Evolutionary conservation across 2,329 filamentous ascomycete species (phyloP).

Genomic region (Sclerotinia borealis): DNA sequence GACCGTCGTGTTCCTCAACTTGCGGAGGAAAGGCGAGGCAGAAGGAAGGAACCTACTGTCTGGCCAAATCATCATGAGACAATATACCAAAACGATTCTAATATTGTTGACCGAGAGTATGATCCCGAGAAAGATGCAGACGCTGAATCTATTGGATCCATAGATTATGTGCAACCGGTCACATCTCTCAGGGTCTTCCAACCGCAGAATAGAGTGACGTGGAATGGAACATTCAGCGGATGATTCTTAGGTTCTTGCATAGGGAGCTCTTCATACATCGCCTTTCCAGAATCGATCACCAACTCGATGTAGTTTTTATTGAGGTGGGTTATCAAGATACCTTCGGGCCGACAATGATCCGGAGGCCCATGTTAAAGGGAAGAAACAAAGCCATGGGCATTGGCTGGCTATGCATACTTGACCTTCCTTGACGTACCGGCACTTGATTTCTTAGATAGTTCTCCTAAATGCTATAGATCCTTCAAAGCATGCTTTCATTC

Average conservation of each 20-base stretch:
- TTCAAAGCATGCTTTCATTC: background rate
- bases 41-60: background rate
- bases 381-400: too few species aligned
- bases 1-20: background rate
- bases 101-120: slow-evolving; percentile 1
- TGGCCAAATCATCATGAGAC: background rate
- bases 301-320: background rate
- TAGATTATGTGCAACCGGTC: background rate
- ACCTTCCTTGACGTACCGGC: background rate
- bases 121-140: slow-evolving; percentile 2
- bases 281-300: background rate
- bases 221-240: background rate
- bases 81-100: background rate
- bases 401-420: background rate
- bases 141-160: background rate
- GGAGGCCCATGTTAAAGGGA: background rate
- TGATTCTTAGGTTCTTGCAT: background rate
- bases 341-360: slow-evolving; percentile 1
- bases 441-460: background rate
- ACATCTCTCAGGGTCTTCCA: background rate
- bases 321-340: background rate
- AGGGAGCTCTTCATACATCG: background rate
- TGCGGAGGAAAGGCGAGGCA: background rate
- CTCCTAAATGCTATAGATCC: background rate
- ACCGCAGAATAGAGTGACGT: background rate